A percentile compares a stretch with the other conserved stretches of the same genome.
These are phyloP conservation scores for Pachyrhizus erosus DNA, from an alignment of 306 rosid species.

Conservation along the genomic window DNA sequence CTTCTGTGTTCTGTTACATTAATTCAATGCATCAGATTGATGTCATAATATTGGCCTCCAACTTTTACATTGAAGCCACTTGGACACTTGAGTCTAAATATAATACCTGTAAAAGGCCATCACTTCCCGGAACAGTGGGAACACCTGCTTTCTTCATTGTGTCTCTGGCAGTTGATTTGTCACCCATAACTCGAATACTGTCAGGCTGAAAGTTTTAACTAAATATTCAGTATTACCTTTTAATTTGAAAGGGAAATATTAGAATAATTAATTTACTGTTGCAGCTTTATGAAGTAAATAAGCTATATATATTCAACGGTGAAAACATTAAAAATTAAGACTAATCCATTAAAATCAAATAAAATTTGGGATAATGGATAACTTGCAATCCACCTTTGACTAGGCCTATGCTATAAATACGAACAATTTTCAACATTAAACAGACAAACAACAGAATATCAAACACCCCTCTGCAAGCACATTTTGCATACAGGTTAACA, in stretches of 20 bases:
- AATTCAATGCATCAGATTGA: conserved; percentile 12
- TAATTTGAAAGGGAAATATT: conserved; percentile 26
- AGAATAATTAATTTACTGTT: not conserved
- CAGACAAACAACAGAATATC: conserved; percentile 16
- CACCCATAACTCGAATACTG: conserved; percentile 95
- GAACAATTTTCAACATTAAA: not conserved
- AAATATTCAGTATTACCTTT: conserved; percentile 38
- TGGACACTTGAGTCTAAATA: conserved; percentile 31
- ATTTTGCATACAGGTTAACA: conserved; percentile 17
- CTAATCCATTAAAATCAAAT: conserved; percentile 16
- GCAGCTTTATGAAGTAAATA: conserved; percentile 1
- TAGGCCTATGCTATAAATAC: not conserved
- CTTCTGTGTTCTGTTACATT: conserved; percentile 79
- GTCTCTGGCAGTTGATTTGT: conserved; percentile 77
- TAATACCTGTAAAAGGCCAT: conserved; percentile 78
- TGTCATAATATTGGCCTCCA: conserved; percentile 33
- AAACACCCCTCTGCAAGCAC: conserved; percentile 22
- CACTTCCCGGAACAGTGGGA: conserved; percentile 58
- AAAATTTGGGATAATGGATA: not conserved
- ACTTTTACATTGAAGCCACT: conserved; percentile 27
- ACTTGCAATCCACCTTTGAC: conserved; percentile 6
- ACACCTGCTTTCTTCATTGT: conserved; percentile 85
- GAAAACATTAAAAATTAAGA: conserved; percentile 22
- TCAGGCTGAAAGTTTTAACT: conserved; percentile 72
- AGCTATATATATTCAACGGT: not conserved